A percentile compares a stretch with the other conserved stretches of the same genome.
Conservation (phyloP, 2,329 filamentous ascomycete genomes). For the Colletotrichum cordylinicola region DNA sequence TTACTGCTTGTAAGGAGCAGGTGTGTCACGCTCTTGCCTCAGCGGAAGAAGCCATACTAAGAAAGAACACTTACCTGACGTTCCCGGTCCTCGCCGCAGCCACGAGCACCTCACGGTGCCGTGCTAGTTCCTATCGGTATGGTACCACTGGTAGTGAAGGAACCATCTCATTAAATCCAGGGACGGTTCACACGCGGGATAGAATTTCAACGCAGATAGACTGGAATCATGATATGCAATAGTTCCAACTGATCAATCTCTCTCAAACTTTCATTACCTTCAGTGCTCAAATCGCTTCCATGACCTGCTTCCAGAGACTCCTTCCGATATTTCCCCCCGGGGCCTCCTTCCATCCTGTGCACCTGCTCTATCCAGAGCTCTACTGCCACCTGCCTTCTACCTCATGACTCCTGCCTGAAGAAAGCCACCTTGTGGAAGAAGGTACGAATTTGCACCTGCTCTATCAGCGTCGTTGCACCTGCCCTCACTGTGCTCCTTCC, state of each 20-base stretch:
- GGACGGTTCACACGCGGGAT: accelerated
- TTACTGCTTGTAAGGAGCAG: background rate
- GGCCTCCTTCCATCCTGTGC: background rate
- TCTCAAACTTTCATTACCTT: background rate
- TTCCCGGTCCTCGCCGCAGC: background rate
- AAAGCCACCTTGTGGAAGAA: background rate
- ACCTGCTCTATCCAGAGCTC: background rate
- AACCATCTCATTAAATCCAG: background rate
- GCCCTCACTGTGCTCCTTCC: background rate
- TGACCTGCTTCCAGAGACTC: background rate
- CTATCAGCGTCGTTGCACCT: background rate
- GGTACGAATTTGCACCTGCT: background rate
- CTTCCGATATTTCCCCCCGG: background rate
- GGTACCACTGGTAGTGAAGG: background rate
- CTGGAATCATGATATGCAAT: background rate
- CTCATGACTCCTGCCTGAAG: background rate
- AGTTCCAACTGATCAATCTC: background rate
- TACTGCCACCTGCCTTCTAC: background rate
- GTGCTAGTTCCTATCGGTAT: background rate
- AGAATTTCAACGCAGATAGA: background rate
- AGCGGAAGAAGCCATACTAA: background rate
- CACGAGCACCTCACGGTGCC: background rate
- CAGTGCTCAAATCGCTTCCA: background rate
- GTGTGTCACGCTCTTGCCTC: background rate
- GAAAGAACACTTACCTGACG: background rate